These are phyloP conservation scores for Effrenium voratum DNA, from an alignment of 73 alveolate species.

Conservation along the genomic window DNA sequence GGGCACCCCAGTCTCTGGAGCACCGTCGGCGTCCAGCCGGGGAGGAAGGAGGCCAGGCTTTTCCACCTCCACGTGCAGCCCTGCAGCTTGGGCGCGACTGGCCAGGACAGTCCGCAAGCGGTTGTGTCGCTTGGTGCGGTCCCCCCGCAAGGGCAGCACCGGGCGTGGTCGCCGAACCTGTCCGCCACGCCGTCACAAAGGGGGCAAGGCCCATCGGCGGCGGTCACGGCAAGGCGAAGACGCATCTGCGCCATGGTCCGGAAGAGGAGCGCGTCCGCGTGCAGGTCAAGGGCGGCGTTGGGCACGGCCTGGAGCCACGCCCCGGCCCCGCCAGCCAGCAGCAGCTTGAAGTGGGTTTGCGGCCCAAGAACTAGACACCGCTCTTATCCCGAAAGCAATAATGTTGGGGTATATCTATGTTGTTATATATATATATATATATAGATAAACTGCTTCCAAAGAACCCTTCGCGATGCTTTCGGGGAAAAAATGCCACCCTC, in stretches of 20 bases:
- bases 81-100: neutral
- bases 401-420: too few species aligned
- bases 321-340: too few species aligned
- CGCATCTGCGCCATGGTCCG: neutral
- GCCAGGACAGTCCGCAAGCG: constrained; percentile 1
- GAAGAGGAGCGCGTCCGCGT: neutral
- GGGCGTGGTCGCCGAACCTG: neutral
- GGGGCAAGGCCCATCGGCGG: neutral
- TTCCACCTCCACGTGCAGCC: neutral
- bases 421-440: too few species aligned
- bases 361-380: too few species aligned
- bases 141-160: constrained; percentile 12
- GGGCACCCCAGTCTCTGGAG: neutral
- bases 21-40: neutral
- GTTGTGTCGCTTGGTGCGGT: constrained; percentile 13
- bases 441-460: neutral
- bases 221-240: neutral
- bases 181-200: constrained; percentile 22
- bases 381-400: too few species aligned
- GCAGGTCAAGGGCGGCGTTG: neutral
- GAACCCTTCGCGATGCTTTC: neutral
- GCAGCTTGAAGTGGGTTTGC: too few species aligned
- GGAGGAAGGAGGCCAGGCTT: neutral
- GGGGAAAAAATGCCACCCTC: too few species aligned
- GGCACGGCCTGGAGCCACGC: constrained; percentile 9